phyloP scores from a whole-genome alignment of 192 early-diverging fungal genomes.

The Phycomyces blakesleeanus region DNA sequence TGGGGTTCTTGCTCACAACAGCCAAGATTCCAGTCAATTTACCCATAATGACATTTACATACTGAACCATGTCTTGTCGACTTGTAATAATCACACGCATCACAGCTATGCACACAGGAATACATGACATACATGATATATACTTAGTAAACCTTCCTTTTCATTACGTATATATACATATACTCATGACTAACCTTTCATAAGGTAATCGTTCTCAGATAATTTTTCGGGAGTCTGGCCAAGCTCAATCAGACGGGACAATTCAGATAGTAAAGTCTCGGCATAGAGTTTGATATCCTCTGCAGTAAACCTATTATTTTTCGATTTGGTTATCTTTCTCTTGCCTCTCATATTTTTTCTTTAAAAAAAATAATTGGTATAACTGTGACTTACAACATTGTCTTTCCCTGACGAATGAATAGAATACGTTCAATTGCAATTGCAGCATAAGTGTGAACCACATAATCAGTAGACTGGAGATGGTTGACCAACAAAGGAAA shows the following conservation, averaged over 20 bases:
- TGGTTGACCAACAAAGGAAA: conserved; percentile 79
- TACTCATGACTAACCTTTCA: too few relatives aligned
- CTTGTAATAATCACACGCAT: conserved; percentile 83
- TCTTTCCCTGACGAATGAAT: conserved; percentile 57
- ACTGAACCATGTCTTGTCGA: conserved; percentile 68
- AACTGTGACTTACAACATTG: conserved; percentile 44
- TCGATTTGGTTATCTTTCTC: not conserved
- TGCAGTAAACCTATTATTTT: conserved; percentile 56
- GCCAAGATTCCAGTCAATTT: conserved; percentile 76
- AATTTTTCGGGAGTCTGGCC: conserved; percentile 84
- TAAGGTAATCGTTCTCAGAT: conserved; percentile 95
- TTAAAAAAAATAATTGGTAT: too few relatives aligned
- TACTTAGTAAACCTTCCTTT: too few relatives aligned
- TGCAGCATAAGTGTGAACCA: conserved; percentile 90
- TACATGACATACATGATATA: too few relatives aligned
- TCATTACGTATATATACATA: too few relatives aligned
- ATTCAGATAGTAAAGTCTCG: conserved; percentile 60
- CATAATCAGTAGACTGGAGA: conserved; percentile 74
- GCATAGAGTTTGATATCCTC: conserved; percentile 69
- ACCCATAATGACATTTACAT: conserved; percentile 66
- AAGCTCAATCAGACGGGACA: conserved; percentile 76
- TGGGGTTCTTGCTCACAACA: conserved; percentile 89
- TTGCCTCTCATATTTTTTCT: not conserved
- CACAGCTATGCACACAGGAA: conserved; percentile 43
- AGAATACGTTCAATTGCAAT: conserved; percentile 89